These are phyloP conservation scores for Aspergillus sclerotiicarbonarius DNA, from an alignment of 495 filamentous ascomycete species.

Conservation along the genomic window DNA sequence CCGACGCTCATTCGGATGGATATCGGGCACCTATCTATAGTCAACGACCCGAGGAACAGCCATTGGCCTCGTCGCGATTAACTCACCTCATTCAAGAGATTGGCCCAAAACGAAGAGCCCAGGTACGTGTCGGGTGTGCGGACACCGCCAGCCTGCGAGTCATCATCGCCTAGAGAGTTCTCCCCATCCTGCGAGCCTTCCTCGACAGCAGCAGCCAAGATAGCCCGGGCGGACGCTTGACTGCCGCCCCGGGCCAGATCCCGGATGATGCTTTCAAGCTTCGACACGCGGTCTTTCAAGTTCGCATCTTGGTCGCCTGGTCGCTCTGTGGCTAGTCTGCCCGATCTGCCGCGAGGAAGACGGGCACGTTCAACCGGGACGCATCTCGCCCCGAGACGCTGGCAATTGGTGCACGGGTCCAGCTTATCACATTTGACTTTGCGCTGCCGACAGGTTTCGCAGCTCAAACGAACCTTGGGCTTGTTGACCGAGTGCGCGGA, in stretches of 20 bases:
- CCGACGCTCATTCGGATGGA: neutral
- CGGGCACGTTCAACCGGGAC: slow-evolving; percentile 28
- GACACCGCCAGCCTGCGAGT: neutral
- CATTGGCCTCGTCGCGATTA: neutral
- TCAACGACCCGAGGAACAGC: neutral
- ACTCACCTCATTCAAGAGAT: slow-evolving; percentile 34
- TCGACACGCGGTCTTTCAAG: slow-evolving; percentile 18
- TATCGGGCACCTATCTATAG: slow-evolving; percentile 1
- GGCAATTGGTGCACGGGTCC: slow-evolving; percentile 67
- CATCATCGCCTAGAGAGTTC: neutral
- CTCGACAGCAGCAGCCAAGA: neutral
- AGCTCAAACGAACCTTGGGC: slow-evolving; percentile 24
- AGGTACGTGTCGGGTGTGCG: slow-evolving; percentile 17
- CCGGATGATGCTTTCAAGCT: slow-evolving; percentile 30
- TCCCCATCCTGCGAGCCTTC: neutral
- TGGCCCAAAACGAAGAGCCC: slow-evolving; percentile 34
- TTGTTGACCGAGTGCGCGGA: neutral
- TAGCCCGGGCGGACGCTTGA: neutral
- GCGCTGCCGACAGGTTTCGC: slow-evolving; percentile 34
- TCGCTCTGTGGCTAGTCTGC: slow-evolving; percentile 12
- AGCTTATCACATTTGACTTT: slow-evolving; percentile 76
- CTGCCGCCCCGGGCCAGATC: slow-evolving; percentile 9
- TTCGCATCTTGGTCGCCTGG: slow-evolving; percentile 1
- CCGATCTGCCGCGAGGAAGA: slow-evolving; percentile 12
- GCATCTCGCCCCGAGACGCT: slow-evolving; percentile 59